These are phyloP conservation scores for Aspergillus pseudoviridinutans DNA, from an alignment of 2,329 filamentous ascomycete genomes.

Conservation along the genomic window DNA sequence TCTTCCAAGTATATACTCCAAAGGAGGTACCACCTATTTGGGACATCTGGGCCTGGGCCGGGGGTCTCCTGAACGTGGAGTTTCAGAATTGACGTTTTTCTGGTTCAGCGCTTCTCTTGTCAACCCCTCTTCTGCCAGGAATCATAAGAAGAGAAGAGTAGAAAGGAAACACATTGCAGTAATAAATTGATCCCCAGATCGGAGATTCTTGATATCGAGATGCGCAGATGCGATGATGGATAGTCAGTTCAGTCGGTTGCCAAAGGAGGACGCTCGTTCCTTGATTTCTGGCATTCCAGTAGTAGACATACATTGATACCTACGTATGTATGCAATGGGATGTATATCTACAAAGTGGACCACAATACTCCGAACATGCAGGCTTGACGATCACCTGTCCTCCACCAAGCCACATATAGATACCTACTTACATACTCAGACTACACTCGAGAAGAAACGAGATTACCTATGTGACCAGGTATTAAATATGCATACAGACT, in stretches of 20 bases:
- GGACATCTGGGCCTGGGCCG: background rate
- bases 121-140: background rate
- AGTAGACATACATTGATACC: background rate
- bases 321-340: constrained; percentile 9
- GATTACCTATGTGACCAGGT: background rate
- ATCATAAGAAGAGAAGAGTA: background rate
- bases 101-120: background rate
- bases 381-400: constrained; percentile 20
- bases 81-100: background rate
- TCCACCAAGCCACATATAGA: constrained; percentile 8
- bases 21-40: background rate
- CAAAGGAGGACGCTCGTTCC: constrained; percentile 1
- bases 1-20: background rate
- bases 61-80: background rate
- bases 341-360: constrained; percentile 7
- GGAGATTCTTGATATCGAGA: background rate
- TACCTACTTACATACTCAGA: background rate
- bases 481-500: background rate
- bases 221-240: background rate
- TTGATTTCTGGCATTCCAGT: constrained; percentile 4
- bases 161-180: background rate
- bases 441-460: background rate
- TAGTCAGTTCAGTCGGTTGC: background rate
- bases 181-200: background rate
- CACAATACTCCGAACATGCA: constrained; percentile 19